phyloP scores from a whole-genome alignment of 495 filamentous ascomycete genomes.

The Lentithecium fluviatile region DNA sequence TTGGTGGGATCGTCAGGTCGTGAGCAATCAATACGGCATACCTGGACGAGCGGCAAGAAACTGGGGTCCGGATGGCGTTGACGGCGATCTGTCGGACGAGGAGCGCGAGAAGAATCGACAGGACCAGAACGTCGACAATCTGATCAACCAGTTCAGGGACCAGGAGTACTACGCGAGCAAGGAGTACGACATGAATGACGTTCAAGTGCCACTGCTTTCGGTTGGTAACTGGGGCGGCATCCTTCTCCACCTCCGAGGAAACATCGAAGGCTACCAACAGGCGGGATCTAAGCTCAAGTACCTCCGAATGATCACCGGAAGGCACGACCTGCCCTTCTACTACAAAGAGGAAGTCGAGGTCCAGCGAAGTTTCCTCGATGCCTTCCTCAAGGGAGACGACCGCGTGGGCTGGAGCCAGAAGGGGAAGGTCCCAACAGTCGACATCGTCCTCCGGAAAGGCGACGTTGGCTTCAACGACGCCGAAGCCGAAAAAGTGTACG shows the following conservation, averaged over 20 bases:
- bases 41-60: constrained; percentile 46
- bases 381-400: constrained; percentile 66
- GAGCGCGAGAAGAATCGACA: constrained; percentile 51
- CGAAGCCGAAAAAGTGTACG: constrained; percentile 52
- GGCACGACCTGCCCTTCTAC: constrained; percentile 72
- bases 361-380: constrained; percentile 64
- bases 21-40: constrained; percentile 62
- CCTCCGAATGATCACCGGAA: constrained; percentile 64
- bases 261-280: constrained; percentile 60
- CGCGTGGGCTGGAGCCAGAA: constrained; percentile 54
- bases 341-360: constrained; percentile 63
- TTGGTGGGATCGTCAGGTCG: constrained; percentile 66
- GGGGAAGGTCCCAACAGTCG: constrained; percentile 57
- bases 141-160: constrained; percentile 54
- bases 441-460: constrained; percentile 59
- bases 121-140: constrained; percentile 63
- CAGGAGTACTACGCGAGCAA: constrained; percentile 61
- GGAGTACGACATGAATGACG: constrained; percentile 60
- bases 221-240: constrained; percentile 70
- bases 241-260: constrained; percentile 61
- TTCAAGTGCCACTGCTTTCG: constrained; percentile 59
- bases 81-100: constrained; percentile 55
- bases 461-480: constrained; percentile 64
- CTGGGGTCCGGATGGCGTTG: constrained; percentile 58
- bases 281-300: constrained; percentile 64